Base-by-base conservation (phyloP, 345 rosid species). In the Nasturtium officinale region DNA sequence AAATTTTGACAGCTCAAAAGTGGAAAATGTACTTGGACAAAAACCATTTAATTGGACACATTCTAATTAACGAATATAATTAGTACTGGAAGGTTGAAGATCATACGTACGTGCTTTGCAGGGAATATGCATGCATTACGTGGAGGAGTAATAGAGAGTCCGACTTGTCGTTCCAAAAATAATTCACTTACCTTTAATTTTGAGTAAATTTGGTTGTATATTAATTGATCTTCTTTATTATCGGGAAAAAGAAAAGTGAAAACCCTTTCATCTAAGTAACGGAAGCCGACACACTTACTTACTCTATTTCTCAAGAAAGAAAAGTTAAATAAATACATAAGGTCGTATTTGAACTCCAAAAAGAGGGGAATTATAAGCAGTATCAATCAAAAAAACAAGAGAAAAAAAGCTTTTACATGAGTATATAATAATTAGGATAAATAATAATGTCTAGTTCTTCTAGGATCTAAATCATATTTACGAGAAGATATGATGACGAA, bases 71-170 rank as follows among this genome's bases (percentile, higher is more conserved):
- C 46, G 37, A 42, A 62, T 43, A 70, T n/a, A n/a, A n/a, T 16
- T 50, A 25, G 51, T 32, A 48, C 2, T 45, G 25, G 9, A 28
- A 25, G 30, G 40, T 63, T 33, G 50, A 65, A 45, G 60, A 51
- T 50, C 23, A 58, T 67, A 74, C 33, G 32, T 57, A n/a, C n/a
- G n/a, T n/a, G 66, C 72, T 26, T 35, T 47, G 9, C 16, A 12
- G 42, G n/a, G n/a, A n/a, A n/a, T n/a, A n/a, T 75, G 74, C 69
- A 68, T 68, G 74, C 64, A 23, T 60, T 51, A 43, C 79, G 74
- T 75, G 74, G 40, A 53, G 17, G 63, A 32, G 9, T 28, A 7
- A 7, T 35, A 52, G 40, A 60, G 30, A 52, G n/a, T 25, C 30
- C 64, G 10, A 61, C 23, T 42, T 61, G 57, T 61, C 57, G 30